Evolutionary conservation across 257 asterid genomes (phyloP).

Genomic region (Coffea eugenioides): DNA sequence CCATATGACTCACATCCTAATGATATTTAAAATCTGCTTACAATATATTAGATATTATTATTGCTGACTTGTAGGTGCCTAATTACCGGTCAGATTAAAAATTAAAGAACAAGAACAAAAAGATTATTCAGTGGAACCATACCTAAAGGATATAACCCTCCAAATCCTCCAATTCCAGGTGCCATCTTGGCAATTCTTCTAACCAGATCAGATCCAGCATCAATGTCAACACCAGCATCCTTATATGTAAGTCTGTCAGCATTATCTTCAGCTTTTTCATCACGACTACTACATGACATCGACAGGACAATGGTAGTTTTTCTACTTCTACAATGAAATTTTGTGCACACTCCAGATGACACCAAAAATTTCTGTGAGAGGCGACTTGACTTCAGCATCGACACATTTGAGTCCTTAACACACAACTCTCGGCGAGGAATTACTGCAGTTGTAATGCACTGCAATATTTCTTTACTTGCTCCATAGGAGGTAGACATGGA

Average conservation of each 20-base stretch:
- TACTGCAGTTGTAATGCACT: slow-evolving; percentile 15
- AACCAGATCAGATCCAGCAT: slow-evolving; percentile 95
- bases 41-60: no score
- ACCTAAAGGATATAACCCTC: slow-evolving; percentile 96
- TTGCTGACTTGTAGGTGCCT: neutral
- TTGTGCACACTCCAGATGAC: slow-evolving; percentile 22
- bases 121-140: neutral
- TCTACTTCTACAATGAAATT: slow-evolving; percentile 23
- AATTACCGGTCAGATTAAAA: neutral
- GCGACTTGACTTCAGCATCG: slow-evolving; percentile 17
- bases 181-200: slow-evolving; percentile 90
- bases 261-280: slow-evolving; percentile 29
- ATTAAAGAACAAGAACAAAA: neutral
- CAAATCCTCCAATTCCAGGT: slow-evolving; percentile 98
- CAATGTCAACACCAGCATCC: slow-evolving; percentile 95
- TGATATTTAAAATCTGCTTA: no score
- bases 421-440: slow-evolving; percentile 8
- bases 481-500: slow-evolving; percentile 27
- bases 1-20: no score
- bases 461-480: slow-evolving; percentile 21
- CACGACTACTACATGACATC: slow-evolving; percentile 29
- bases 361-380: slow-evolving; percentile 22
- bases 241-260: slow-evolving; percentile 65
- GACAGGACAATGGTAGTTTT: slow-evolving; percentile 28
- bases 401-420: slow-evolving; percentile 13